Evolutionary conservation across 495 filamentous ascomycete species (phyloP), one percentile per base, ranked within the genome.

Genomic region (Platismatia glauca): DNA sequence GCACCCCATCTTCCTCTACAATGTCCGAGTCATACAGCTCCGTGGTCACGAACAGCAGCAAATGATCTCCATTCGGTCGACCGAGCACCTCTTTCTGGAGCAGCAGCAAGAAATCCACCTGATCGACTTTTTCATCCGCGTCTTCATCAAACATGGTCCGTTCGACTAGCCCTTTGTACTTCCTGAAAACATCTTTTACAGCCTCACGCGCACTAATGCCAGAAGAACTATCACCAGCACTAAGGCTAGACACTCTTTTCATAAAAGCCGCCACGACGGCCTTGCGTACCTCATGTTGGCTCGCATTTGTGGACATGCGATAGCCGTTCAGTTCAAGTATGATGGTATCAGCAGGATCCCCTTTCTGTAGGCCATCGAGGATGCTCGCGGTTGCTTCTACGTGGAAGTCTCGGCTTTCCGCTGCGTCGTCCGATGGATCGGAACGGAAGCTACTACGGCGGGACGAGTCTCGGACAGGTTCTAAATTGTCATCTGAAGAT

Each of bases 251-350:
- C 41, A 94, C 86, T 46, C 88, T 87, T 66, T 87, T 88, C 71
- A 89, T 87, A 70, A 97, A 92, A 0, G 91, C 89, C 27, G 85
- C 83, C 9, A 87, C 89, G 34, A 97, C 84, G 6, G 94, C 90
- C 6, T 87, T 88, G 31, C 93, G 89, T 64, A 97, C 88, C 72
- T 91, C 86, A 68, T 86, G 80, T 66, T 95, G 92, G 3, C 87
- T 89, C 8, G 94, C 95, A 70, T 99, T 91, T 64, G 86, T 88
- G 29, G 84, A 87, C 75, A 99, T 89, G 8, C 92, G 85, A 41
- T 96, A 81, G 67, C 89, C 87, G 75, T 88, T 94, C 48, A 99
- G 86, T 71, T 99, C 94, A 15, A 97, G 79, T 67, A 89, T 87
- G 12, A 94, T 90, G 15, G 88, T 87, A 69, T 94, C 89, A n/a